Conservation (phyloP, 2,329 filamentous ascomycete species). For the Ophiostoma ulmi region DNA sequence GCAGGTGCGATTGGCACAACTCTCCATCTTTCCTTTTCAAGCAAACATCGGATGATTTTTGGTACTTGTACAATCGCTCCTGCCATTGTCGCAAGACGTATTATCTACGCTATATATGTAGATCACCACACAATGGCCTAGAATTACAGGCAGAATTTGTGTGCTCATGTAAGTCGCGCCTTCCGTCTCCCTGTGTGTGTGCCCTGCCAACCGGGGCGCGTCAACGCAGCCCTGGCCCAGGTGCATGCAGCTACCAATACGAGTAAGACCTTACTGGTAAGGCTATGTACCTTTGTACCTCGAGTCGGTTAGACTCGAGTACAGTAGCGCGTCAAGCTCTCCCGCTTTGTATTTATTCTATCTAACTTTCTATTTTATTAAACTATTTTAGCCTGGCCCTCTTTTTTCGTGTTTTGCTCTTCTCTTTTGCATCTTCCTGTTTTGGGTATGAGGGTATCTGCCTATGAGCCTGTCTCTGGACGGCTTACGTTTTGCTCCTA, state of each 20-base stretch:
- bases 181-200: neutral
- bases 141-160: neutral
- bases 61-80: neutral
- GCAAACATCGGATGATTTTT: neutral
- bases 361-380: neutral
- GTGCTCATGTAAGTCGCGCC: slow-evolving; percentile 1
- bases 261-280: neutral
- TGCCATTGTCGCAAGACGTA: neutral
- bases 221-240: slow-evolving; percentile 11
- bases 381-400: neutral
- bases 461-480: neutral
- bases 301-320: neutral
- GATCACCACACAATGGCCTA: neutral
- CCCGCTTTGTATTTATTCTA: neutral
- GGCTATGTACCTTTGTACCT: slow-evolving; percentile 11
- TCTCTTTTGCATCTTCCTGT: neutral
- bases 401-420: neutral
- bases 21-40: neutral
- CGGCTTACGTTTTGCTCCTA: neutral
- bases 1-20: neutral
- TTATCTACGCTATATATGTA: neutral
- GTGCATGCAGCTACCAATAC: neutral
- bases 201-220: slow-evolving; percentile 8
- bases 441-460: neutral
- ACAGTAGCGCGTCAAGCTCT: slow-evolving; percentile 7